Conservation (phyloP, 768 basidiomycete species). For the Mycena capillaripes region DNA sequence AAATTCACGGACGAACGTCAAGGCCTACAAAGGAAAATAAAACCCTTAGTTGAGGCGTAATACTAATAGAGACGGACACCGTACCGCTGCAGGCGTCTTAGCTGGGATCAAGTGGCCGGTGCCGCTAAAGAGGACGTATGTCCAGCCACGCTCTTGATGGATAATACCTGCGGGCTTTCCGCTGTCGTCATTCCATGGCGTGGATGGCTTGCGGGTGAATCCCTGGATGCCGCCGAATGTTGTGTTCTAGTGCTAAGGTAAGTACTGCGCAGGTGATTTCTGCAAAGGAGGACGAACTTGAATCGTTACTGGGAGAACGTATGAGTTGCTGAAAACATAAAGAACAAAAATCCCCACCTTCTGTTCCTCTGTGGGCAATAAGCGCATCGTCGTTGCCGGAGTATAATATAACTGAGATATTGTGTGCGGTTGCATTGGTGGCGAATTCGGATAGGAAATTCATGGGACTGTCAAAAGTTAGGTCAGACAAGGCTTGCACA, state of each 20-base stretch:
- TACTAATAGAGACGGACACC: constrained; percentile 26
- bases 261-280: not conserved
- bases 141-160: constrained; percentile 83
- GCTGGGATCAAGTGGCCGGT: constrained; percentile 59
- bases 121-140: constrained; percentile 58
- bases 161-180: constrained; percentile 76
- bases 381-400: constrained; percentile 82
- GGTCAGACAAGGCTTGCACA: not conserved
- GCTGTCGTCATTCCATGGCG: constrained; percentile 73
- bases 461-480: constrained; percentile 61
- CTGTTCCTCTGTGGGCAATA: constrained; percentile 72
- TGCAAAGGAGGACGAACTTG: constrained; percentile 52
- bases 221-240: constrained; percentile 85
- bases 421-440: constrained; percentile 68
- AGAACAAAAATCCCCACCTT: constrained; percentile 57
- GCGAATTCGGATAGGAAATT: constrained; percentile 76
- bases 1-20: constrained; percentile 75
- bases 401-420: constrained; percentile 68
- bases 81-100: constrained; percentile 53
- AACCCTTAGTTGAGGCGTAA: not conserved
- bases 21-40: constrained; percentile 64
- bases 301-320: constrained; percentile 61
- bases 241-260: constrained; percentile 66
- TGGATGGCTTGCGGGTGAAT: constrained; percentile 77
- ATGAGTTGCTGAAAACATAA: not conserved